phyloP scores from a whole-genome alignment of 306 rosid genomes.

The Quercus dentata region DNA sequence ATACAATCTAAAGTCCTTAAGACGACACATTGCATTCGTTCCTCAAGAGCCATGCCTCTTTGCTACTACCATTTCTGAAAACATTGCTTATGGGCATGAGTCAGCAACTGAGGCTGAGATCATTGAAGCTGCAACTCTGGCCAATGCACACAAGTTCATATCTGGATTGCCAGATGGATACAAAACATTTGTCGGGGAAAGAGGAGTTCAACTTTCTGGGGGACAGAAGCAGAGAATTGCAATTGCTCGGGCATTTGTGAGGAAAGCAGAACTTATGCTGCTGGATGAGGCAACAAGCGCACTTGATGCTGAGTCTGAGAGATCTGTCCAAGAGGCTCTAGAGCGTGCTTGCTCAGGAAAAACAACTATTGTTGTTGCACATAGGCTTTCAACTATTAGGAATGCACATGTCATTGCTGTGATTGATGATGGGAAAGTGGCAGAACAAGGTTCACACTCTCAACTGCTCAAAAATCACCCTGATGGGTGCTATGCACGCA shows the following conservation, averaged over 20 bases:
- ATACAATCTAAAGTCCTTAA: conserved; percentile 88
- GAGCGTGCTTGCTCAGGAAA: conserved; percentile 81
- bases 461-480: conserved; percentile 83
- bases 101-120: conserved; percentile 90
- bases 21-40: conserved; percentile 86
- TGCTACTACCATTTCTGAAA: conserved; percentile 79
- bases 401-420: conserved; percentile 85
- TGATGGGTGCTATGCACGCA: conserved; percentile 84
- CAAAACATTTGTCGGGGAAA: conserved; percentile 89
- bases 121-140: conserved; percentile 84
- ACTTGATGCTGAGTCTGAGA: conserved; percentile 94
- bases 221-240: conserved; percentile 98
- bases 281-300: conserved; percentile 99
- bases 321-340: conserved; percentile 94
- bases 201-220: conserved; percentile 91
- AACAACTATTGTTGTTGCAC: conserved; percentile 95
- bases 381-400: conserved; percentile 78
- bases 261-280: conserved; percentile 89
- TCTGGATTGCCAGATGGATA: conserved; percentile 83
- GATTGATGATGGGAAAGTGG: conserved; percentile 96
- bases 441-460: conserved; percentile 98
- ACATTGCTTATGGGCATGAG: conserved; percentile 91
- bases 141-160: conserved; percentile 89
- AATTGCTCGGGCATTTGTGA: conserved; percentile 79
- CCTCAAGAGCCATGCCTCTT: conserved; percentile 97